Evolutionary conservation across 179 eudicot species (phyloP).

Genomic region (Pouteria campechiana): DNA sequence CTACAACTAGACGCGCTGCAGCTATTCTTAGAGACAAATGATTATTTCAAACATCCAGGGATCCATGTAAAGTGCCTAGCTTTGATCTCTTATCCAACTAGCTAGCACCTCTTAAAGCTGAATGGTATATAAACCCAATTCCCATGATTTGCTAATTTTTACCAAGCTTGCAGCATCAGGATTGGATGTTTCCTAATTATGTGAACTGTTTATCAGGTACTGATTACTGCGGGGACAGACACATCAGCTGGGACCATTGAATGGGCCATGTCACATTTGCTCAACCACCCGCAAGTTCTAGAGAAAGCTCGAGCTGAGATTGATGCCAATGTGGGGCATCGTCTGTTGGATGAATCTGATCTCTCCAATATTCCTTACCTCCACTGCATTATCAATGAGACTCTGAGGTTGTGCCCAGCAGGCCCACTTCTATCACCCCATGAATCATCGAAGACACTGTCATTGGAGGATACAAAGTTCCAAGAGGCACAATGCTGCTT

Average conservation of each 20-base stretch:
- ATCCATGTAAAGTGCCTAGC: too few relatives aligned
- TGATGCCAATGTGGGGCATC: conserved; percentile 2
- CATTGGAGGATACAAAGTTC: conserved; percentile 11
- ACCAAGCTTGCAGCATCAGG: too few relatives aligned
- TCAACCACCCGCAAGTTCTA: conserved; percentile 17
- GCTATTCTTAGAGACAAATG: too few relatives aligned
- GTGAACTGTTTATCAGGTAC: conserved; percentile 11
- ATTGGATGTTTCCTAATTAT: too few relatives aligned
- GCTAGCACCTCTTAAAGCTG: too few relatives aligned
- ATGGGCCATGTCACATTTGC: conserved; percentile 18
- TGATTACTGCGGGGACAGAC: conserved; percentile 19
- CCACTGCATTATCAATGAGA: conserved; percentile 18
- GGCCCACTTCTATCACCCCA: conserved; percentile 20
- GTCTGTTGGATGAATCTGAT: conserved; percentile 15
- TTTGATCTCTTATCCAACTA: too few relatives aligned
- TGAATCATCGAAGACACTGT: conserved; percentile 18
- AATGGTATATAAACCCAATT: too few relatives aligned
- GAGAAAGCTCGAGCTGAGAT: conserved; percentile 17
- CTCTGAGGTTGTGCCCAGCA: conserved; percentile 19
- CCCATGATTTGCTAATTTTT: too few relatives aligned
- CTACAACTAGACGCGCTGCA: too few relatives aligned
- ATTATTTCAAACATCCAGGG: too few relatives aligned
- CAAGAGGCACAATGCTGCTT: conserved; percentile 18
- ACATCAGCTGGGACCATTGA: conserved; percentile 19
- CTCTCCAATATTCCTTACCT: conserved; percentile 10